Evolutionary conservation across 228 moss, liverwort and hornwort species (phyloP).

Genomic region (Sphagnum fallax): DNA sequence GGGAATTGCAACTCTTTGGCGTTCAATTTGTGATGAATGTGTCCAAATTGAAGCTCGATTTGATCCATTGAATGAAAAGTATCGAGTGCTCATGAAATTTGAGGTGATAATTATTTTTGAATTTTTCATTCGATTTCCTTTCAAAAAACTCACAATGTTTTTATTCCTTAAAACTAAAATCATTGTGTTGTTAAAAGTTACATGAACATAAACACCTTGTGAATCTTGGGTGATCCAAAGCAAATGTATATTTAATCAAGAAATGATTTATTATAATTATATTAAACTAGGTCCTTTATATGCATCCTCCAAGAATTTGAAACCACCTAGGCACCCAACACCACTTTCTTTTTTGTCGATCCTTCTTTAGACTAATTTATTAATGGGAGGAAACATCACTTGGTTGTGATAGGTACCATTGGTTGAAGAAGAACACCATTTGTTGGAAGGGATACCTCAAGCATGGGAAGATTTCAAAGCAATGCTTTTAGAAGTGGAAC

Average conservation of each 20-base stretch:
- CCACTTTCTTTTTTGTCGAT: too few relatives aligned
- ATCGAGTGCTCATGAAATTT: conserved; percentile 51
- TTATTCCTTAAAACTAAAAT: neutral
- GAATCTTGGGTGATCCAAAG: too few relatives aligned
- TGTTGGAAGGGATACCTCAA: conserved; percentile 33
- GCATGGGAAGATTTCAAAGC: conserved; percentile 64
- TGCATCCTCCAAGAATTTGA: too few relatives aligned
- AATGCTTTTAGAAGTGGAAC: conserved; percentile 59
- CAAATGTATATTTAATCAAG: too few relatives aligned
- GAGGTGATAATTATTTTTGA: conserved; percentile 24
- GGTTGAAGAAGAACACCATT: conserved; percentile 41
- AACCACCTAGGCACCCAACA: too few relatives aligned
- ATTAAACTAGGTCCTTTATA: too few relatives aligned
- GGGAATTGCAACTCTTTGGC: conserved; percentile 60
- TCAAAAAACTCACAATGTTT: neutral
- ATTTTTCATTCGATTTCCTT: neutral
- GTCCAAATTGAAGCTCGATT: conserved; percentile 45
- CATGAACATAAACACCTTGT: too few relatives aligned
- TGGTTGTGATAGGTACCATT: conserved; percentile 31
- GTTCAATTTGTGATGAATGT: conserved; percentile 52
- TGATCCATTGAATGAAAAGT: conserved; percentile 61
- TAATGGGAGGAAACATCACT: too few relatives aligned
- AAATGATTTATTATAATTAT: too few relatives aligned
- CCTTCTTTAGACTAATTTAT: too few relatives aligned
- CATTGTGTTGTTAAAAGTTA: neutral